Evolutionary conservation across 2,329 filamentous ascomycete genomes (phyloP).

Genomic region (Arachnomyces sp.): DNA sequence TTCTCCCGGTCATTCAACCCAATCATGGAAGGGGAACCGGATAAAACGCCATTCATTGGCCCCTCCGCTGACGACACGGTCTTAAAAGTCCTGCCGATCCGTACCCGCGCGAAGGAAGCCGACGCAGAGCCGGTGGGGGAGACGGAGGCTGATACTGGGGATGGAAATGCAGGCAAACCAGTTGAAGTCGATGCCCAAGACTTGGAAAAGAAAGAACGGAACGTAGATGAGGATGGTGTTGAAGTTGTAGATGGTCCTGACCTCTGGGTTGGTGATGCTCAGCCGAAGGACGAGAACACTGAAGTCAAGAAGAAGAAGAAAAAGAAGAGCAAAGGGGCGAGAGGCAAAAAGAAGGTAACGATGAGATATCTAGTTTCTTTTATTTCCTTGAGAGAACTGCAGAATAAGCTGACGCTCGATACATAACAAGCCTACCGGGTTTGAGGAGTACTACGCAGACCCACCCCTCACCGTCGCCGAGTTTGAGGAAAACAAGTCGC

Average conservation of each 20-base stretch:
- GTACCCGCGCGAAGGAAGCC: too few species aligned
- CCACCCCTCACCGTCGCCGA: constrained; percentile 66
- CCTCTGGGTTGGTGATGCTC: too few species aligned
- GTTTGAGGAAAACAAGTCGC: constrained; percentile 53
- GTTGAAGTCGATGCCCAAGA: constrained; percentile 3
- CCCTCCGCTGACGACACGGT: too few species aligned
- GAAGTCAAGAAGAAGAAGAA: constrained; percentile 26
- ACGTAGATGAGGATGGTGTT: constrained; percentile 1
- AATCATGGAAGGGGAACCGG: too few species aligned
- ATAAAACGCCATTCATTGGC: too few species aligned
- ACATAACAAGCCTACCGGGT: constrained; percentile 51
- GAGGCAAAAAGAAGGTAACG: constrained; percentile 23
- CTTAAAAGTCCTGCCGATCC: too few species aligned
- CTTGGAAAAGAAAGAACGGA: too few species aligned
- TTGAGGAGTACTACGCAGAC: constrained; percentile 76
- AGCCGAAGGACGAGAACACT: neutral
- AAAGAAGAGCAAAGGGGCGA: constrained; percentile 28
- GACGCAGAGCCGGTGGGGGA: too few species aligned
- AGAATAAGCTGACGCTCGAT: constrained; percentile 2
- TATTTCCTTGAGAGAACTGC: neutral
- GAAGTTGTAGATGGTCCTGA: too few species aligned
- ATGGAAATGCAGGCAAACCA: neutral
- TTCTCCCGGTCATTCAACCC: too few species aligned
- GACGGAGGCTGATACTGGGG: too few species aligned
- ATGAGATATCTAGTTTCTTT: neutral